phyloP scores from a whole-genome alignment of 2,329 filamentous ascomycete species.

The Neonectria ditissima region DNA sequence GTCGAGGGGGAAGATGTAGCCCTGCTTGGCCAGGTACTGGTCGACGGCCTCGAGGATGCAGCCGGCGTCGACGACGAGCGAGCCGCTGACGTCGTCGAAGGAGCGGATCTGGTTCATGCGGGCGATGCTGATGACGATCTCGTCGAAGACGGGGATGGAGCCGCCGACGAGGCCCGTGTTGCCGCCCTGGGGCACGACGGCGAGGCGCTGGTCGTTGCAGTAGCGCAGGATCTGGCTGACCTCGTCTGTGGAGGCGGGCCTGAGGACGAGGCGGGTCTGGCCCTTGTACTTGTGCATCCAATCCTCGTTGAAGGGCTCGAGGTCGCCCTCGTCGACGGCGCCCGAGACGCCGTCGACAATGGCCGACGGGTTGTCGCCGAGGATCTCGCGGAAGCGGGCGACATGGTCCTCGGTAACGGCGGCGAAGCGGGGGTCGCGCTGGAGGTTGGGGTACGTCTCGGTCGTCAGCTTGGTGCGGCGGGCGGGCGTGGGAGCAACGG shows the following conservation, averaged over 20 bases:
- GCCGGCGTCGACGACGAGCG: constrained; percentile 90
- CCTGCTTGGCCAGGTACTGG: constrained; percentile 82
- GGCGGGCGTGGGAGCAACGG: constrained; percentile 41
- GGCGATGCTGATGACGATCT: constrained; percentile 91
- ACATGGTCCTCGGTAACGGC: constrained; percentile 83
- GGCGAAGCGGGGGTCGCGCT: constrained; percentile 82
- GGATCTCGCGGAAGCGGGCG: constrained; percentile 81
- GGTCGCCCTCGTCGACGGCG: constrained; percentile 77
- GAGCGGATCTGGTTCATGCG: constrained; percentile 92
- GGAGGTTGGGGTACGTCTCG: constrained; percentile 85
- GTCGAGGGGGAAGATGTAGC: constrained; percentile 94
- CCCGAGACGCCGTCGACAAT: constrained; percentile 84
- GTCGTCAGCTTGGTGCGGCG: constrained; percentile 76
- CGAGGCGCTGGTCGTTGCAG: constrained; percentile 92
- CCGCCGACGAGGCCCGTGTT: constrained; percentile 97
- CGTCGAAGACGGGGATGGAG: constrained; percentile 96
- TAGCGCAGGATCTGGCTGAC: constrained; percentile 92
- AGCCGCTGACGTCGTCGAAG: constrained; percentile 93
- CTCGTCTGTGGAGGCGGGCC: constrained; percentile 85
- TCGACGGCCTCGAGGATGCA: constrained; percentile 92
- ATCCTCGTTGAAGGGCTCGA: constrained; percentile 94
- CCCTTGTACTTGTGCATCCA: constrained; percentile 99
- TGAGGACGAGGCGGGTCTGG: constrained; percentile 87
- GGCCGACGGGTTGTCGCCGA: constrained; percentile 78
- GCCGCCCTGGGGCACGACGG: constrained; percentile 95